These are phyloP conservation scores for Hericium rajendrae DNA, from an alignment of 768 basidiomycete species.

Conservation along the genomic window DNA sequence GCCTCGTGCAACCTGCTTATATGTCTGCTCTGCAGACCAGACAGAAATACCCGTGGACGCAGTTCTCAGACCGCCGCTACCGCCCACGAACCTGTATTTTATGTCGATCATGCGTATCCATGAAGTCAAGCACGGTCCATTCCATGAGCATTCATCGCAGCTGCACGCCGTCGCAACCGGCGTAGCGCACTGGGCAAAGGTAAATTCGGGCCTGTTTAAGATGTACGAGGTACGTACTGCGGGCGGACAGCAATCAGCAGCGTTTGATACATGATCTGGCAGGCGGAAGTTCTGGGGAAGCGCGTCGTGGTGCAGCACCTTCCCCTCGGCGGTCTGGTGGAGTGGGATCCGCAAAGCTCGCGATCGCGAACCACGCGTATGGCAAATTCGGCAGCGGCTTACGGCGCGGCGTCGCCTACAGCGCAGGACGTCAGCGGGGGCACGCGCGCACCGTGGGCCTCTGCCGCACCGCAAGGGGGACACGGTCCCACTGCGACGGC, in stretches of 20 bases:
- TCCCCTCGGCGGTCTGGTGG: conserved; percentile 71
- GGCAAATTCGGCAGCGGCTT: background rate
- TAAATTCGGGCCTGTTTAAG: conserved; percentile 82
- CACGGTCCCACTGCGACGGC: background rate
- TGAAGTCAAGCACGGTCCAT: conserved; percentile 77
- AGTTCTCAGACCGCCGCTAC: conserved; percentile 48
- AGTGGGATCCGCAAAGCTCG: conserved; percentile 38
- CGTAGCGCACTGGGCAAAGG: conserved; percentile 89
- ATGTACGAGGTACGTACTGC: conserved; percentile 74
- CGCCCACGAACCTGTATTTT: conserved; percentile 71
- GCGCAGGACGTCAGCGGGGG: conserved; percentile 1
- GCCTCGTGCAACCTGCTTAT: background rate
- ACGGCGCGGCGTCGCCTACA: conserved; percentile 6
- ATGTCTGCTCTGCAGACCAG: conserved; percentile 38
- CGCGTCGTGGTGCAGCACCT: conserved; percentile 96
- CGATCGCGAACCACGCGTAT: background rate
- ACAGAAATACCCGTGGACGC: conserved; percentile 52
- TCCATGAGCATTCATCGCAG: conserved; percentile 88
- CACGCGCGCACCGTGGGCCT: background rate
- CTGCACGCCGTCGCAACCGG: conserved; percentile 77
- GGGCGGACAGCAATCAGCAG: background rate
- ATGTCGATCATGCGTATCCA: conserved; percentile 70
- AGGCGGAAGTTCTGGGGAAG: conserved; percentile 90
- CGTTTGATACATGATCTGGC: background rate
- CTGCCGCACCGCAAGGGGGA: background rate